These are phyloP conservation scores for Sedum album DNA, from an alignment of 164 flowering plant species.

Conservation along the genomic window DNA sequence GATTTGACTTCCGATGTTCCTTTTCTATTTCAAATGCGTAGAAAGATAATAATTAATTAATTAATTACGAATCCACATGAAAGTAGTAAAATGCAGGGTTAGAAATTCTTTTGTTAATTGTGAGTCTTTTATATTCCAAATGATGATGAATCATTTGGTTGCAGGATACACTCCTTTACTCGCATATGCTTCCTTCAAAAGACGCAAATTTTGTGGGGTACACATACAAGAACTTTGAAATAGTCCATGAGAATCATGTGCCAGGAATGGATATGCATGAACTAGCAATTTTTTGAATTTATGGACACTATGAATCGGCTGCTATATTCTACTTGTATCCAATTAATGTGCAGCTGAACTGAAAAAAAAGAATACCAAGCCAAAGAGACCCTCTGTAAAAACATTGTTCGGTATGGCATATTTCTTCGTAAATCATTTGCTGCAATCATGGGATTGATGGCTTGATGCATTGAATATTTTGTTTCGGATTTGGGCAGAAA, in stretches of 20 bases:
- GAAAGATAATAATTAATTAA: no score
- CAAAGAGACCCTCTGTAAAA: slow-evolving; percentile 55
- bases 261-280: slow-evolving; percentile 56
- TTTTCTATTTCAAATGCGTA: neutral
- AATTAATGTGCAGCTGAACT: slow-evolving; percentile 37
- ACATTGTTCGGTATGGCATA: slow-evolving; percentile 48
- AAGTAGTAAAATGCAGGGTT: neutral
- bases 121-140: neutral
- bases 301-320: neutral
- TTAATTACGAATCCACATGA: neutral
- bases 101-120: no score
- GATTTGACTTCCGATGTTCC: neutral
- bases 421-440: neutral
- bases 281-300: slow-evolving; percentile 10
- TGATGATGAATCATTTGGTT: neutral
- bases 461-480: neutral
- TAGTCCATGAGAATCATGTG: slow-evolving; percentile 64
- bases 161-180: neutral
- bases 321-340: neutral
- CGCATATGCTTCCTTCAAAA: slow-evolving; percentile 69
- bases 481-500: slow-evolving; percentile 24
- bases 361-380: slow-evolving; percentile 54
- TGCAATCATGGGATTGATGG: slow-evolving; percentile 2
- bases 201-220: slow-evolving; percentile 69
- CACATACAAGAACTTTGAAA: slow-evolving; percentile 64